Evolutionary conservation across 2,329 filamentous ascomycete genomes (phyloP).

Genomic region (Aspergillus arachidicola): DNA sequence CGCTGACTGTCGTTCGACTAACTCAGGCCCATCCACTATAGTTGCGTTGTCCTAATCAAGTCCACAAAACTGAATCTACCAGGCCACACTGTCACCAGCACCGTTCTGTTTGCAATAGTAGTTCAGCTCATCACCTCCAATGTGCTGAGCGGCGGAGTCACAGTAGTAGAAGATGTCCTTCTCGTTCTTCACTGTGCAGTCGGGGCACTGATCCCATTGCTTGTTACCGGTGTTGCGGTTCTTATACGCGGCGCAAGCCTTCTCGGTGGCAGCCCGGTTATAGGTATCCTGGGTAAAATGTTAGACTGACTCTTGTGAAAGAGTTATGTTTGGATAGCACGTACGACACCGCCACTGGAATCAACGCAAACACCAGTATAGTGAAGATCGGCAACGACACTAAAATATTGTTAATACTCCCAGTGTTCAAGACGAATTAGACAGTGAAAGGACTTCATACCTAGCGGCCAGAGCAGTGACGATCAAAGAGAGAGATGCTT

Average conservation of each 20-base stretch:
- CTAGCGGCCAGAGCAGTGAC: conserved; percentile 11
- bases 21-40: neutral
- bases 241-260: conserved; percentile 23
- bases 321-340: neutral
- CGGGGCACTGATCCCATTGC: conserved; percentile 26
- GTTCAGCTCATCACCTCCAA: conserved; percentile 24
- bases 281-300: conserved; percentile 13
- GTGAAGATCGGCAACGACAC: conserved; percentile 20
- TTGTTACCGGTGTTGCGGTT: conserved; percentile 24
- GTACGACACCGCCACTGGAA: conserved; percentile 17
- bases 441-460: neutral
- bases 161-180: conserved; percentile 22
- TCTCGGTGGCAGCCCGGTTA: conserved; percentile 20
- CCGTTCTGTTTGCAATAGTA: conserved; percentile 25
- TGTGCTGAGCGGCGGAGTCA: conserved; percentile 22
- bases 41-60: neutral
- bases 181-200: conserved; percentile 20
- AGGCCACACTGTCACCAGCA: conserved; percentile 20
- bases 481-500: conserved; percentile 8
- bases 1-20: neutral
- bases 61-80: conserved; percentile 2
- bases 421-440: neutral
- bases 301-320: neutral
- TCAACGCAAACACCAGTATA: conserved; percentile 18
- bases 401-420: conserved; percentile 2